Base-by-base conservation (phyloP, 108 stramenopile species). In the Schizochytrium sp. region DNA sequence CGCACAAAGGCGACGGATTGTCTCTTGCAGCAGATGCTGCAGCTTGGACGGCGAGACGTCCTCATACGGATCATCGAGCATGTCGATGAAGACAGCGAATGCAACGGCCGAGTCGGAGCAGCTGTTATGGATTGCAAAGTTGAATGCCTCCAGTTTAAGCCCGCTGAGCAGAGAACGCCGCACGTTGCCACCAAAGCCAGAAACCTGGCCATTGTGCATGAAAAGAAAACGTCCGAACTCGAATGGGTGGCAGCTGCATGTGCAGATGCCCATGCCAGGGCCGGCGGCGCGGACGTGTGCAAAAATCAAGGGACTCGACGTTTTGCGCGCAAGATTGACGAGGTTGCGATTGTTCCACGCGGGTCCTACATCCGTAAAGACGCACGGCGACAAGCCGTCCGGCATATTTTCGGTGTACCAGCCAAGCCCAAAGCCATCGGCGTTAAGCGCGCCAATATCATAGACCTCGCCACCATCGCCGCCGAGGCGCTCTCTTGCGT, bases 1-100 rank as follows among this genome's bases (percentile, higher is more conserved):
- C n/a, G 59, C 60, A 8, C 57, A 53, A 48, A 92, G 88, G 19
- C 29, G 48, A 19, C 44, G 34, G 21, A 93, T 53, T 8, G 92
- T 90, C 88, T 69, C 63, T 88, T 89, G 91, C 63, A 93, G 23
- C 76, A 83, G 45, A 18, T 83, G n/a, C 28, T 83, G 76, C 23
- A 83, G 76, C 10, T 34, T 12, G 18, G 76, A 21, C 51, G 76
- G 76, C 16, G 41, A 57, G 4, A 94, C 41, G 8, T 90, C 92
- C 5, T 60, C 51, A 4, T 57, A 57, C 28, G 87, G 89, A n/a
- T 87, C 72, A 16, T 23, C 53, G 12, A 93, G 88, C 63, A 58
- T 55, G 58, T 91, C 89, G 83, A 94, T 48, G 59, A 94, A 89
- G 53, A 94, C 76, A 34, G 91, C 93, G 60, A 94, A 93, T 51